These are phyloP conservation scores for Somion occarium DNA, from an alignment of 1,284 basidiomycete genomes.

Conservation along the genomic window DNA sequence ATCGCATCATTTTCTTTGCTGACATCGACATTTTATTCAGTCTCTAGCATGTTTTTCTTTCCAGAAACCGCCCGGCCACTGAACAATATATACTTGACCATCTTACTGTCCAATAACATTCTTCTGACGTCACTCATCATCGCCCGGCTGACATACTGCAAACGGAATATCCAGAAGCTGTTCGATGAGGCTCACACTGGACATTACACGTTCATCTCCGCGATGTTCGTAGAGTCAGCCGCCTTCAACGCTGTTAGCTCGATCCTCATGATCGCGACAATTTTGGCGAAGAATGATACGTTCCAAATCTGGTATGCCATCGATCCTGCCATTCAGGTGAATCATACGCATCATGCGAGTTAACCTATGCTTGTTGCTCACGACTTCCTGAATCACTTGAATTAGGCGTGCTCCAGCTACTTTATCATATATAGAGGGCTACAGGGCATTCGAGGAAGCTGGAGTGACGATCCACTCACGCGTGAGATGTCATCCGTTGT, in stretches of 20 bases:
- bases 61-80: background rate
- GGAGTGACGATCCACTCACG: too few relatives aligned
- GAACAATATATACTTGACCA: constrained; percentile 1
- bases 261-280: constrained; percentile 27
- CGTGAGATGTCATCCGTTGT: too few relatives aligned
- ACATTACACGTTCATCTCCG: constrained; percentile 24
- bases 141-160: constrained; percentile 29
- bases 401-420: too few relatives aligned
- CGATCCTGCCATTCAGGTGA: background rate
- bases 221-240: constrained; percentile 30
- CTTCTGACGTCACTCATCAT: constrained; percentile 34
- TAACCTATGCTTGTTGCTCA: too few relatives aligned
- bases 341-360: too few relatives aligned
- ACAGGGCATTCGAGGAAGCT: too few relatives aligned
- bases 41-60: constrained; percentile 1
- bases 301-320: constrained; percentile 25
- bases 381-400: too few relatives aligned
- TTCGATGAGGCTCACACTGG: constrained; percentile 21
- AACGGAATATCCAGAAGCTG: constrained; percentile 20
- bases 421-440: too few relatives aligned
- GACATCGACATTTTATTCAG: background rate
- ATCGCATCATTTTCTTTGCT: too few relatives aligned
- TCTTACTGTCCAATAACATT: too few relatives aligned
- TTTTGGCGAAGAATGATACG: constrained; percentile 16
- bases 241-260: constrained; percentile 25